Evolutionary conservation across 177 flowering plant species (phyloP), one percentile per base, ranked within the genome.

Genomic region (Vitis hybrid): DNA sequence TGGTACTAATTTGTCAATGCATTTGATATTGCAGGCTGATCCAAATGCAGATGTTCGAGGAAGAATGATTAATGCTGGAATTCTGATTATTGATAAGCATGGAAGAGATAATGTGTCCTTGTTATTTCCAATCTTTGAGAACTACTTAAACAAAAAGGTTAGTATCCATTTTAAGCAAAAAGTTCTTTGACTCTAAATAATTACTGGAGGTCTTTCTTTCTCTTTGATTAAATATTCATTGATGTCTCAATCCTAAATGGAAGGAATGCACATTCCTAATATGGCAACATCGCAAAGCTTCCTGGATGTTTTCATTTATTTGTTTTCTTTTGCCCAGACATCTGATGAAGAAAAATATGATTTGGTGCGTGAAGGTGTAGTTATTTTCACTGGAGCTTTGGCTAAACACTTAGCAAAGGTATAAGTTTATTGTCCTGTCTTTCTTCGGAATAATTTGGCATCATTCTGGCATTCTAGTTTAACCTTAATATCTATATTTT

Each of bases 281-380:
- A 21, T 30, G 11, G 18, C 17, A n/a, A n/a, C 71, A 30, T 13
- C 13, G 56, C n/a, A 18, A 14, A 7, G 1, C 5, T 13, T 23
- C 23, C 56, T 65, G 23, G 23, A 51, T 48, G 11, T 70, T 60
- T 32, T 58, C 62, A 17, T 55, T 68, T 49, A 8, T 48, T 59
- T 58, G n/a, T 73, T 55, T 64, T 7, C 23, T 73, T 1, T 72
- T 68, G 39, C 66, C 52, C 76, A 96, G 98, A 87, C 97, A 32
- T 80, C 97, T 13, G 88, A 96, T 86, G 99, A 96, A 78, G 97
- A 91, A 73, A 87, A 76, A 68, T 96, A 96, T 75, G 99, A 96
- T 72, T 79, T 96, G 77, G 97, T 96, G n/a, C 97, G 99, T 64
- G 99, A 96, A 76, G 99, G 99, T 68, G 98, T 96, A 50, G 99